phyloP scores from a whole-genome alignment of 2,329 filamentous ascomycete genomes.

The Polytolypa hystricis region DNA sequence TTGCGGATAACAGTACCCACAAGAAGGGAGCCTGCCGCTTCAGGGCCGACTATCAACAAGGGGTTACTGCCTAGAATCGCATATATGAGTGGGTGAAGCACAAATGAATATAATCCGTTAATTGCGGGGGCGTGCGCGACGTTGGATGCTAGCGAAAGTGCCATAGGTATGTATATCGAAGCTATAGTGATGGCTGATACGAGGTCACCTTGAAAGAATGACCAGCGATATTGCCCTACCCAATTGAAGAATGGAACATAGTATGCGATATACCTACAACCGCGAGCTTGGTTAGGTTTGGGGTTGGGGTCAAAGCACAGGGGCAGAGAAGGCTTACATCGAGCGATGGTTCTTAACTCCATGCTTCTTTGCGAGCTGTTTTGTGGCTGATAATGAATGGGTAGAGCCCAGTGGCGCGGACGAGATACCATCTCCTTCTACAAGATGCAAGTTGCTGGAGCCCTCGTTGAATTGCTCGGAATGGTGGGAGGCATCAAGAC shows the following conservation, averaged over 20 bases:
- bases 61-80: slow-evolving; percentile 84
- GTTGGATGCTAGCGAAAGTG: slow-evolving; percentile 82
- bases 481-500: slow-evolving; percentile 15
- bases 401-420: slow-evolving; percentile 45
- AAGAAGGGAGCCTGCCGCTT: slow-evolving; percentile 84
- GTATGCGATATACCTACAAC: slow-evolving; percentile 72
- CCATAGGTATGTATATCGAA: slow-evolving; percentile 98
- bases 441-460: slow-evolving; percentile 18
- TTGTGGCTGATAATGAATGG: slow-evolving; percentile 53
- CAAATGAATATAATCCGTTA: slow-evolving; percentile 87
- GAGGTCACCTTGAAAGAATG: slow-evolving; percentile 75
- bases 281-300: too few species aligned
- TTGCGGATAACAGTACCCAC: slow-evolving; percentile 76
- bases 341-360: slow-evolving; percentile 60
- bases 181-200: slow-evolving; percentile 87
- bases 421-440: slow-evolving; percentile 33
- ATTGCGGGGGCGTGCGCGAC: slow-evolving; percentile 87
- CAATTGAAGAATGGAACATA: slow-evolving; percentile 87
- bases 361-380: slow-evolving; percentile 58
- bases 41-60: slow-evolving; percentile 86
- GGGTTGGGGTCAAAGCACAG: slow-evolving; percentile 3
- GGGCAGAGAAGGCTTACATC: slow-evolving; percentile 47
- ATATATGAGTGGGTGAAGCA: slow-evolving; percentile 85
- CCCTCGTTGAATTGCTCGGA: slow-evolving; percentile 12
- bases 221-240: slow-evolving; percentile 75